Conservation (phyloP, 306 rosid species). For the Castanea mollissima region DNA sequence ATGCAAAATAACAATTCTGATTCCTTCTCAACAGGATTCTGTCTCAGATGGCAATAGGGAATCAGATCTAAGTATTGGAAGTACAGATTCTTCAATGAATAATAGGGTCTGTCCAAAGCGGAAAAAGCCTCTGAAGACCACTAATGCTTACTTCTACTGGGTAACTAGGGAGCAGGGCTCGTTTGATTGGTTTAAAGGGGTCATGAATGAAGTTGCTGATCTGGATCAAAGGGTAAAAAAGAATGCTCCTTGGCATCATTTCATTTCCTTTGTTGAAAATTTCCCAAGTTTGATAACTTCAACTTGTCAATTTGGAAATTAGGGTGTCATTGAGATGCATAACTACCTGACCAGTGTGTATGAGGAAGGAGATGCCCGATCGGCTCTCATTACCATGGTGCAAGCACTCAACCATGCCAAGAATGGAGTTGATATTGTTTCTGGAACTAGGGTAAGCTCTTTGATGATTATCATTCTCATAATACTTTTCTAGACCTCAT, state of each 20-base stretch:
- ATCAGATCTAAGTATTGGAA: slow-evolving; percentile 56
- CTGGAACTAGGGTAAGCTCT: slow-evolving; percentile 82
- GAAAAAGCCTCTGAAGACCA: slow-evolving; percentile 75
- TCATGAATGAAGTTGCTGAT: slow-evolving; percentile 97
- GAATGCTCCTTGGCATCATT: background rate
- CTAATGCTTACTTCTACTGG: slow-evolving; percentile 97
- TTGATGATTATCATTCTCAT: background rate
- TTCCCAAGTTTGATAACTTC: slow-evolving; percentile 24
- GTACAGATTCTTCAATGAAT: slow-evolving; percentile 47
- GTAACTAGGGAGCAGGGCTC: slow-evolving; percentile 99
- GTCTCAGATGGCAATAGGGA: slow-evolving; percentile 57
- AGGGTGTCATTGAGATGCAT: slow-evolving; percentile 99
- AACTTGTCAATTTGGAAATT: slow-evolving; percentile 30
- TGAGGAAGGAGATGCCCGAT: slow-evolving; percentile 98
- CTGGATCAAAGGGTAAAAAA: slow-evolving; percentile 84
- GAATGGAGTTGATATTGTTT: slow-evolving; percentile 96
- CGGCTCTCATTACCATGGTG: slow-evolving; percentile 98
- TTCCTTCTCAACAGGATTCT: slow-evolving; percentile 55
- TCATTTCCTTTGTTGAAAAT: slow-evolving; percentile 17
- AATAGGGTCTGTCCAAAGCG: slow-evolving; percentile 58
- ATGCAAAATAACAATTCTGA: slow-evolving; percentile 5
- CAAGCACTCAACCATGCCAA: slow-evolving; percentile 99
- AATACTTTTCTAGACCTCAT: background rate
- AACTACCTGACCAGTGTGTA: slow-evolving; percentile 98
- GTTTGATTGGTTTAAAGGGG: slow-evolving; percentile 99